Evolutionary conservation across 148 eudicot genomes (phyloP), one percentile per base, ranked within the genome.

Genomic region (Chenopodium berlandieri): DNA sequence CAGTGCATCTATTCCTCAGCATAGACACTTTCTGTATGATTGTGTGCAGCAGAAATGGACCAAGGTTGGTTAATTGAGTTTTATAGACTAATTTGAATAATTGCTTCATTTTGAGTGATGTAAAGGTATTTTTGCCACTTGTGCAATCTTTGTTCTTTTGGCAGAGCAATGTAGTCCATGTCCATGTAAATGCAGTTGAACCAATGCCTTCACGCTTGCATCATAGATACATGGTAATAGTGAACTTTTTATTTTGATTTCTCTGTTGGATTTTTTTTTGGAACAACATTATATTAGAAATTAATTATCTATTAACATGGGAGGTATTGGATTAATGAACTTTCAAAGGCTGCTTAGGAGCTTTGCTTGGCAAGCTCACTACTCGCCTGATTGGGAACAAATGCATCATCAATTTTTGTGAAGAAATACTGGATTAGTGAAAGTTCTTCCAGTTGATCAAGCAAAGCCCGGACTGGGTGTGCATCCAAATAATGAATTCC

Each of bases 1-100:
- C 22, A 96, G 99, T 87, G 99, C 99, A 82, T 94, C 98, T 58
- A 87, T 96, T 84, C 99, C 99, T 67, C 98, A 94, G 80, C 99
- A 94, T 79, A 94, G 82, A 68, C 94, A 87, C 77, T 96, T 96
- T 85, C 58, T 92, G 25, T 84, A 85, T 80, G 97, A 94, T 84
- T 96, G 99, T 85, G 88, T 92, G 46, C 97, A 94, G 81, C 97
- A 94, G 81, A 96, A 96, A 81, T 96, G 99, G 99, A 94, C 99
- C 85, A 96, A 94, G 99, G 99, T 95, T 48, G 54, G 75, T 48
- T 22, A 66, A 44, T 78, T 17, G 63, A n/a, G 14, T 31, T 63
- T 48, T 27, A 37, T 52, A 37, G 14, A n/a, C 47, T 50, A 71
- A 40, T 25, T 58, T 1, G 72, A 71, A 27, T 34, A 17, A 27